A percentile compares a stretch with the other conserved stretches of the same genome.
These are phyloP conservation scores for Aspergillus hortae DNA, from an alignment of 2,329 filamentous ascomycete species.

Conservation along the genomic window DNA sequence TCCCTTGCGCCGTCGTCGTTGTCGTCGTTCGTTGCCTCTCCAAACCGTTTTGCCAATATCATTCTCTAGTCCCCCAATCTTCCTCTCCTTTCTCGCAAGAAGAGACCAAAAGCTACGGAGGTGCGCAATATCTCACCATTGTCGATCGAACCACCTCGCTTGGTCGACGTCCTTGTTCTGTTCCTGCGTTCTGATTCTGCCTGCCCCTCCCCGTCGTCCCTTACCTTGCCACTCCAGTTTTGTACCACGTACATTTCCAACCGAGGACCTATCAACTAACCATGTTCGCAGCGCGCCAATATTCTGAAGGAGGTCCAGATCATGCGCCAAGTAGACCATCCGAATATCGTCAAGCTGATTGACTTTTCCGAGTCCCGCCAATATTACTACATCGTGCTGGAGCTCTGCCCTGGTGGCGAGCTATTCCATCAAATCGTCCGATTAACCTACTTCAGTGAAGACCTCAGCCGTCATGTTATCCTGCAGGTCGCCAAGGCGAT, in stretches of 20 bases:
- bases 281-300: constrained; percentile 71
- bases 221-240: constrained; percentile 3
- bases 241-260: background rate
- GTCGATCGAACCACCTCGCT: background rate
- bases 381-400: constrained; percentile 96
- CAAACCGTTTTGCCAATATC: constrained; percentile 48
- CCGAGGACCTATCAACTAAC: constrained; percentile 22
- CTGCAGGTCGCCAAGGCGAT: constrained; percentile 90
- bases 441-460: constrained; percentile 96
- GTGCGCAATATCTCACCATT: constrained; percentile 58
- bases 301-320: constrained; percentile 99
- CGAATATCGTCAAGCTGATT: constrained; percentile 90
- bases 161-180: background rate
- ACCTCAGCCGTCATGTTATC: constrained; percentile 91
- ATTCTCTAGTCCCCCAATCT: constrained; percentile 75
- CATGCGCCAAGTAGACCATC: constrained; percentile 94
- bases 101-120: constrained; percentile 93
- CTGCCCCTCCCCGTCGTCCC: constrained; percentile 36
- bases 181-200: background rate
- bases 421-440: constrained; percentile 98
- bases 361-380: constrained; percentile 91
- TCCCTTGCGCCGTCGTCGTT: constrained; percentile 4
- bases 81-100: constrained; percentile 95
- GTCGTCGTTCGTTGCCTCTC: background rate
- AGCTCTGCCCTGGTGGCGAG: constrained; percentile 91